Evolutionary conservation across 2,329 filamentous ascomycete genomes (phyloP).

Genomic region (Colletotrichum filicis): DNA sequence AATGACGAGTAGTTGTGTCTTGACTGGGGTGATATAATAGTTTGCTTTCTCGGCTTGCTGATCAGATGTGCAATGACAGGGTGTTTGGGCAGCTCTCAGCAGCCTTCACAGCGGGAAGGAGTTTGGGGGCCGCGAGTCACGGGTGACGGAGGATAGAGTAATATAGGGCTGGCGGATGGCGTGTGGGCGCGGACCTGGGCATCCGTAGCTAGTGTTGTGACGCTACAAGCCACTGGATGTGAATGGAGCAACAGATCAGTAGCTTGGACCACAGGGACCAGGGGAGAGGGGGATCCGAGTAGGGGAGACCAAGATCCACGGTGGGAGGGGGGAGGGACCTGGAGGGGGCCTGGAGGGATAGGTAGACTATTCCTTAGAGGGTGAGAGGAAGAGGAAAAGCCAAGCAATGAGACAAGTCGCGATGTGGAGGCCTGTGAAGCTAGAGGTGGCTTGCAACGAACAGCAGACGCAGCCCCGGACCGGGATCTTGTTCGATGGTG

Average conservation of each 20-base stretch:
- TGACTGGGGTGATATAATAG: not conserved
- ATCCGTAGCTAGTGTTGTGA: slow-evolving; percentile 13
- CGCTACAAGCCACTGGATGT: slow-evolving; percentile 7
- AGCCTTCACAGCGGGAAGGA: slow-evolving; percentile 13
- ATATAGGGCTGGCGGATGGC: slow-evolving; percentile 33
- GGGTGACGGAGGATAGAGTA: slow-evolving; percentile 23
- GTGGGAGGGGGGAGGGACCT: not conserved
- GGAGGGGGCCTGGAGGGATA: not conserved
- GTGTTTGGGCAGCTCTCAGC: slow-evolving; percentile 2
- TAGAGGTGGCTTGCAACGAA: slow-evolving; percentile 14
- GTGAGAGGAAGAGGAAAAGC: slow-evolving; percentile 5
- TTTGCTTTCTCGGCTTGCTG: not conserved
- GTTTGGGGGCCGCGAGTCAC: slow-evolving; percentile 27
- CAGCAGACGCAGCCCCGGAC: slow-evolving; percentile 23
- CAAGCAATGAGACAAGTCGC: slow-evolving; percentile 22
- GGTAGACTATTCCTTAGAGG: not conserved
- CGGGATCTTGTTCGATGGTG: slow-evolving; percentile 30
- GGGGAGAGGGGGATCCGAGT: slow-evolving; percentile 27
- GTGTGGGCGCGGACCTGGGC: slow-evolving; percentile 24
- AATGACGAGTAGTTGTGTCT: not conserved
- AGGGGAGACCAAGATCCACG: slow-evolving; percentile 15
- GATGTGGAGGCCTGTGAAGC: slow-evolving; percentile 19
- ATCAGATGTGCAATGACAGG: slow-evolving; percentile 7
- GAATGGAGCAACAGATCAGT: slow-evolving; percentile 23
- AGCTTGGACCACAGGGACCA: slow-evolving; percentile 27